Evolutionary conservation across 2,329 filamentous ascomycete genomes (phyloP), one percentile per base, ranked within the genome.

Genomic region (Venturia effusa): DNA sequence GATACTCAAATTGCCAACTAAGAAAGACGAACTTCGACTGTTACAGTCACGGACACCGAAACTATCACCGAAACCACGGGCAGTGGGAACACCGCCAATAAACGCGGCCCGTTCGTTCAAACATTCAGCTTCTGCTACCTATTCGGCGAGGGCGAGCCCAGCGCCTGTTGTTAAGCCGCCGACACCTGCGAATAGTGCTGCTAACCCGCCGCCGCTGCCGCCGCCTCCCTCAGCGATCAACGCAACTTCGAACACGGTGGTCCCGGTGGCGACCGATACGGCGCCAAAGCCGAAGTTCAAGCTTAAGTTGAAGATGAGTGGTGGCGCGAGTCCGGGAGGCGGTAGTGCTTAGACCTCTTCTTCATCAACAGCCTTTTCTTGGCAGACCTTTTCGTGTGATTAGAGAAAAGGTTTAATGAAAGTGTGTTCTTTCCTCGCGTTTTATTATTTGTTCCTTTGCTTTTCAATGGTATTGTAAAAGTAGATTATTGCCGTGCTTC

Each of bases 241-340:
- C 15, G 8, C 41, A 32, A 45, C 13, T 8, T 30, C 59, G 17
- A 61, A 45, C n/a, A 5, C 2, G 27, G 19, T 19, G 15, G 10
- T 6, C 17, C 5, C 22, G 19, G 10, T 4, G n/a, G 39, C 17
- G 11, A 54, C 5, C 10, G 13, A 39, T 27, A 24, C 41, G 51
- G 24, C 60, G 13, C 60, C 60, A 11, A 37, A 48, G 15, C 59
- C 32, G 17, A 59, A 59, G 37, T 40, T 63, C 3, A 63, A 63
- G 51, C 34, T 63, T 15, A 63, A 59, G 24, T 17, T 63, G 43
- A 48, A 54, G 41, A 67, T 55, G 41, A 40, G 63, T 63, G 30
- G 51, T 10, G 51, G 15, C 30, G 22, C 45, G 22, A 51, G 45
- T 22, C 22, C 45, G 22, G n/a, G 43, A n/a, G 45, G 8, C 4